Base-by-base conservation (phyloP, 1,284 basidiomycete species). In the Porphyrellus sp. region DNA sequence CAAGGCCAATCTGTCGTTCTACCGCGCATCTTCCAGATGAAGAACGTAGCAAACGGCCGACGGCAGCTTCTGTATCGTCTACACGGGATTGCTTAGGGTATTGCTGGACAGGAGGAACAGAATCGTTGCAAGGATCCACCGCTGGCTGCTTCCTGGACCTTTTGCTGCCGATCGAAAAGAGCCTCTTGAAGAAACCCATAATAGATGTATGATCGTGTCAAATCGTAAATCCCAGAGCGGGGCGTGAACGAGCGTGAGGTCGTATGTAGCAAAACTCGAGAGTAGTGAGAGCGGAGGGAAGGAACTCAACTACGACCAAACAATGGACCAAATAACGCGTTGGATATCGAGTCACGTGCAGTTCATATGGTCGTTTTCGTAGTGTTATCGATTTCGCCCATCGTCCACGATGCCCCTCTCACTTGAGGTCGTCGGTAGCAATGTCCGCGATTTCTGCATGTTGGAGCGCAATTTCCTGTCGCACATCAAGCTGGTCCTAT, bases 401-500 rank as follows among this genome's bases (percentile, higher is more conserved):
- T n/a, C 54, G 18, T n/a, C 24, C 34, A 12, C 13, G 12, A 46
- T 68, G 67, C 20, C 61, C 0, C 53, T 57, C 43, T 55, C 59
- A 23, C 56, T 72, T 6, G 63, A 72, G 38, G 71, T 75, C 46
- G 61, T 63, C 21, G 74, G 74, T 47, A 79, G 77, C 59, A 75
- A 74, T 15, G 82, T 82, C 13, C 75, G 86, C 59, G 86, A 89
- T 63, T 86, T 79, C 56, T 83, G 80, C 64, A 86, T 89, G 85
- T 76, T 89, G 11, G 86, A 89, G 67, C 76, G 86, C 47, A 89
- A 89, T 60, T 70, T 86, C 43, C 73, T 89, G 23, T 78, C 85
- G 0, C 82, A 89, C 63, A 55, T 85, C 51, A 84, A 81, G 60
- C 75, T 89, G 25, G 82, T 79, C 11, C 70, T 86, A 15, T 70